These are phyloP conservation scores for Phytopythium litorale DNA, from an alignment of 352 stramenopile species.

Conservation along the genomic window DNA sequence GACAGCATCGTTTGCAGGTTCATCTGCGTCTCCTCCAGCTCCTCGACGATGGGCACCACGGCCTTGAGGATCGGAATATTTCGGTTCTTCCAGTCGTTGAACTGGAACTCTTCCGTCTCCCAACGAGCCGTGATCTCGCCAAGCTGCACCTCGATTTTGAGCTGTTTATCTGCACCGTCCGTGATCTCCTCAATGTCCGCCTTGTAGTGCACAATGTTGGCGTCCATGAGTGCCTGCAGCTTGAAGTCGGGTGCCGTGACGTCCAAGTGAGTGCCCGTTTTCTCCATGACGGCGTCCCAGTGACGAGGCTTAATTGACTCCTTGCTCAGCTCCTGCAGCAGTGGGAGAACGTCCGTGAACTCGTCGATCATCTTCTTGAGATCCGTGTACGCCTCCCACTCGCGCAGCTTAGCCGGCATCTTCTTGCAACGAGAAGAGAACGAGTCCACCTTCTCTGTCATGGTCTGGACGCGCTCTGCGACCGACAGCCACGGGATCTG, in stretches of 20 bases:
- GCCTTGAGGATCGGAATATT: conserved; percentile 96
- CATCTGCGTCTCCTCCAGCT: conserved; percentile 98
- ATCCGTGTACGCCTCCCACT: conserved; percentile 97
- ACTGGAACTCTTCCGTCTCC: conserved; percentile 94
- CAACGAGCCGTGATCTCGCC: conserved; percentile 93
- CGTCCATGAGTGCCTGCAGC: conserved; percentile 93
- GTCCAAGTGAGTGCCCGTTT: conserved; percentile 92
- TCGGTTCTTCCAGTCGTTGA: conserved; percentile 92
- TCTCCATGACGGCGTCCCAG: conserved; percentile 97
- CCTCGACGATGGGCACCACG: conserved; percentile 94
- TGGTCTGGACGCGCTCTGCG: conserved; percentile 91
- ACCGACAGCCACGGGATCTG: conserved; percentile 95
- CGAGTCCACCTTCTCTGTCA: conserved; percentile 96
- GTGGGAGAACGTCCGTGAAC: conserved; percentile 95
- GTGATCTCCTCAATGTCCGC: conserved; percentile 98
- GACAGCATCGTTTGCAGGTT: conserved; percentile 98
- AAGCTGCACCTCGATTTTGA: conserved; percentile 96
- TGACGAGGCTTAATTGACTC: conserved; percentile 95
- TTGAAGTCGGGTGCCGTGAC: conserved; percentile 94
- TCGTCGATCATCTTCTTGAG: conserved; percentile 97
- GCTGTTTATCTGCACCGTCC: conserved; percentile 96
- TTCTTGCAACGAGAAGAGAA: conserved; percentile 97
- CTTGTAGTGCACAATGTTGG: conserved; percentile 89
- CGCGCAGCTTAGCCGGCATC: conserved; percentile 93
- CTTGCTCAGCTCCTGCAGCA: conserved; percentile 96